Evolutionary conservation across 2,329 filamentous ascomycete species (phyloP).

Genomic region (Colletotrichum liaoningense): DNA sequence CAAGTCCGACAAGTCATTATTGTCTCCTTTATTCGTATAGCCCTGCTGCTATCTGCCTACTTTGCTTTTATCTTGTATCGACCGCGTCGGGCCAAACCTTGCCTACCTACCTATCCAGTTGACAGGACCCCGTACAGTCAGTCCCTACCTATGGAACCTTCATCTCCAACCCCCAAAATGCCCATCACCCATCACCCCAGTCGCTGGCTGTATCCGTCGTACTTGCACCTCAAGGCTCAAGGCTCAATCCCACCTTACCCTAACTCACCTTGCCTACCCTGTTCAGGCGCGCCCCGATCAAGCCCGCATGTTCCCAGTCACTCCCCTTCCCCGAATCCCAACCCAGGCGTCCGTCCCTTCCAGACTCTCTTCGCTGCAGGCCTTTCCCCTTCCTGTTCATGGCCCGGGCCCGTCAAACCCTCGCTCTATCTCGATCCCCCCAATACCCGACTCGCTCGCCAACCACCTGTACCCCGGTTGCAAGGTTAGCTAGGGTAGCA

Average conservation of each 20-base stretch:
- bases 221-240: not conserved
- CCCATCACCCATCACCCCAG: constrained; percentile 3
- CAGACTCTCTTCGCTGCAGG: constrained; percentile 7
- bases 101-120: too few relatives aligned
- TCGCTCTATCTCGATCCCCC: constrained; percentile 7
- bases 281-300: not conserved
- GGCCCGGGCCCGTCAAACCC: not conserved
- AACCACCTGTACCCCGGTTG: not conserved
- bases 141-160: not conserved
- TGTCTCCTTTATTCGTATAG: too few relatives aligned
- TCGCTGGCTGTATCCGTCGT: not conserved
- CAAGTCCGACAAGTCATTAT: too few relatives aligned
- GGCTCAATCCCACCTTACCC: not conserved
- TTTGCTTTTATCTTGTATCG: too few relatives aligned
- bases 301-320: constrained; percentile 19
- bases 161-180: not conserved
- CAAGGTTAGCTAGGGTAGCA: not conserved
- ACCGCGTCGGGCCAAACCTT: too few relatives aligned
- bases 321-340: not conserved
- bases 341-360: not conserved
- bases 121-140: not conserved
- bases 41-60: too few relatives aligned
- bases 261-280: not conserved
- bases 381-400: constrained; percentile 15
- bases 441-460: not conserved